Evolutionary conservation across 1,284 basidiomycete genomes (phyloP), one percentile per base, ranked within the genome.

Genomic region (Sphagnurus paluster): DNA sequence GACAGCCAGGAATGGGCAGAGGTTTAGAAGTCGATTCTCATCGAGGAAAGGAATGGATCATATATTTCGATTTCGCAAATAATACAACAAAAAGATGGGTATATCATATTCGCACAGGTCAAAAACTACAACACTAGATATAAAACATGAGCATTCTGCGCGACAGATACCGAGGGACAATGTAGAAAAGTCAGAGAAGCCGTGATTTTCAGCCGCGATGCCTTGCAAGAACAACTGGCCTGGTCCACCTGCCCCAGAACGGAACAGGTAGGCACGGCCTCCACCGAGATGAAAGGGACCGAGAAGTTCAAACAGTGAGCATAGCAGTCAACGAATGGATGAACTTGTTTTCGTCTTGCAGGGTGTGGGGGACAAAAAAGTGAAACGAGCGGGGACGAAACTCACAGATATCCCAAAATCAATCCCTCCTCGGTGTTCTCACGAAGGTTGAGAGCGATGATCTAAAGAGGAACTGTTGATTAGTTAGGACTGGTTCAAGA

Each of bases 261-360:
- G 79, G 63, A 55, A 60, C 39, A 61, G 49, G 56, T 53, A 55
- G 55, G 60, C 67, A 71, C 68, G 54, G 65, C 60, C 56, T 58
- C 50, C 56, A 60, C 58, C 54, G 24, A 53, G 50, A 58, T 59
- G 65, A 64, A 68, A 60, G 68, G 67, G 66, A 60, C 53, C 52
- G 50, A 44, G 52, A 54, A 57, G 59, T 61, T 58, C 58, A 60
- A 57, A 62, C 62, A 55, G 56, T 48, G 52, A 56, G 59, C 64
- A 61, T 69, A 69, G 70, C 68, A 66, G 68, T 87, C 84, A 85
- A 87, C 73, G 84, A 87, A 87, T 86, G 84, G 84, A 87, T 87
- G 76, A 87, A 86, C 84, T 87, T 79, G 64, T 60, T 73, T 84
- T 84, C 68, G 59, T 85, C 82, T 68, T 78, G 72, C 60, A 64